Conservation (phyloP, 179 eudicot species). For the Carnegiea gigantea region DNA sequence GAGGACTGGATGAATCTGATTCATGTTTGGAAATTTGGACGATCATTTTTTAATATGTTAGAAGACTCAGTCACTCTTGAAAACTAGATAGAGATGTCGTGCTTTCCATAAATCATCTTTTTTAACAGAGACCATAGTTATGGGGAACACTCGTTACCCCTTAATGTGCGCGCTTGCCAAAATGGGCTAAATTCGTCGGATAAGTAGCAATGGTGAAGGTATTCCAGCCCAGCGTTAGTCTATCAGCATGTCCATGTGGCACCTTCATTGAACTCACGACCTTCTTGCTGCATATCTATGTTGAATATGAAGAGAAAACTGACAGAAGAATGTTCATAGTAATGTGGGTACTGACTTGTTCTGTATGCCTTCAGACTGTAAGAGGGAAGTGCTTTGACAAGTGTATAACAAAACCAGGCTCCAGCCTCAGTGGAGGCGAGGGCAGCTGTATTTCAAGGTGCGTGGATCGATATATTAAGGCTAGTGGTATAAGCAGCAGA, state of each 20-base stretch:
- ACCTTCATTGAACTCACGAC: background rate
- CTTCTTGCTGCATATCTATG: background rate
- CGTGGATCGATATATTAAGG: conserved; percentile 88
- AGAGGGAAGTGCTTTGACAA: conserved; percentile 91
- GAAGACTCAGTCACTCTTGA: background rate
- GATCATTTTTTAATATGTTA: background rate
- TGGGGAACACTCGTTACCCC: too few relatives aligned
- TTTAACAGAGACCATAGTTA: too few relatives aligned
- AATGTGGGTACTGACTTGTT: background rate
- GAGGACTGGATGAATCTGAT: background rate
- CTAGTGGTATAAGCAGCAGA: conserved; percentile 73
- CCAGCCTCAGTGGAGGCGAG: conserved; percentile 81
- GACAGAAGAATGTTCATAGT: background rate
- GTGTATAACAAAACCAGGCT: conserved; percentile 88
- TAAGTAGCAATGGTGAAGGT: background rate
- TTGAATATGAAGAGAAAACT: background rate
- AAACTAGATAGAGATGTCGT: background rate
- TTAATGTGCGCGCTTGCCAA: too few relatives aligned
- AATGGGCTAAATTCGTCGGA: background rate
- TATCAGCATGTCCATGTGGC: background rate
- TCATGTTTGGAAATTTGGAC: background rate
- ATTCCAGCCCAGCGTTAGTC: background rate
- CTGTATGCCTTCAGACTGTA: conserved; percentile 53
- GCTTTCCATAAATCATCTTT: background rate
- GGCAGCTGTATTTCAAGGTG: conserved; percentile 90